These are phyloP conservation scores for Pseudomonodictys pantanalensis DNA, from an alignment of 495 filamentous ascomycete genomes.

Conservation along the genomic window DNA sequence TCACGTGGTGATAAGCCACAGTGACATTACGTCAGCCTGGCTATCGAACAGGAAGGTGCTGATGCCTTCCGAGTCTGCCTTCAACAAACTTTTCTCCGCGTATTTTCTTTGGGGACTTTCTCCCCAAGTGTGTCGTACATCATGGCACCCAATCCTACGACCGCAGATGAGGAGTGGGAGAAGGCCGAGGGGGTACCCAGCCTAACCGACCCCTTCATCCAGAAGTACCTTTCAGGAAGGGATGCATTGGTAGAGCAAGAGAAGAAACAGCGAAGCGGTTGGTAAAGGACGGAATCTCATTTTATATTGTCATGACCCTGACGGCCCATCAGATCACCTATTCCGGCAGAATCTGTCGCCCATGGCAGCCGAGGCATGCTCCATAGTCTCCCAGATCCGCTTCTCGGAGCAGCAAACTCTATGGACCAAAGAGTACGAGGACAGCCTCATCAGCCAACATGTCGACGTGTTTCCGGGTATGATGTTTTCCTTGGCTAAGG, in stretches of 20 bases:
- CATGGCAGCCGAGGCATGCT: constrained; percentile 68
- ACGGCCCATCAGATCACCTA: constrained; percentile 50
- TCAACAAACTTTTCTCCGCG: too few relatives aligned
- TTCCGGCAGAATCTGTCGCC: constrained; percentile 70
- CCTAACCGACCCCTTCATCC: constrained; percentile 66
- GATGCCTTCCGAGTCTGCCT: too few relatives aligned
- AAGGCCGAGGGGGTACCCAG: constrained; percentile 53
- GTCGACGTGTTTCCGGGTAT: constrained; percentile 73
- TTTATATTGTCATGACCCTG: constrained; percentile 10
- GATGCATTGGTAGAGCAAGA: constrained; percentile 75
- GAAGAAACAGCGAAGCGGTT: constrained; percentile 77
- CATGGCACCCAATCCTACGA: constrained; percentile 11
- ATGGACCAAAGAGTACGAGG: constrained; percentile 69
- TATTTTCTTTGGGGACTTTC: too few relatives aligned
- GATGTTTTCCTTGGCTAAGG: constrained; percentile 80
- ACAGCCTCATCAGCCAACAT: constrained; percentile 56
- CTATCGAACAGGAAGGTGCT: too few relatives aligned
- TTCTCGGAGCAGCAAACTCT: constrained; percentile 67
- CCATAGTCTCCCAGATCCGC: constrained; percentile 75
- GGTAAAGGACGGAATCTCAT: constrained; percentile 32
- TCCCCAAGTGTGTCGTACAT: too few relatives aligned
- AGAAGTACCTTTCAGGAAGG: constrained; percentile 74
- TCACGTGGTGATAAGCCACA: too few relatives aligned
- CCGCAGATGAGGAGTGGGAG: constrained; percentile 54
- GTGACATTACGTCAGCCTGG: too few relatives aligned